Evolutionary conservation across 345 rosid genomes (phyloP).

Genomic region (Rhodamnia rubescens): DNA sequence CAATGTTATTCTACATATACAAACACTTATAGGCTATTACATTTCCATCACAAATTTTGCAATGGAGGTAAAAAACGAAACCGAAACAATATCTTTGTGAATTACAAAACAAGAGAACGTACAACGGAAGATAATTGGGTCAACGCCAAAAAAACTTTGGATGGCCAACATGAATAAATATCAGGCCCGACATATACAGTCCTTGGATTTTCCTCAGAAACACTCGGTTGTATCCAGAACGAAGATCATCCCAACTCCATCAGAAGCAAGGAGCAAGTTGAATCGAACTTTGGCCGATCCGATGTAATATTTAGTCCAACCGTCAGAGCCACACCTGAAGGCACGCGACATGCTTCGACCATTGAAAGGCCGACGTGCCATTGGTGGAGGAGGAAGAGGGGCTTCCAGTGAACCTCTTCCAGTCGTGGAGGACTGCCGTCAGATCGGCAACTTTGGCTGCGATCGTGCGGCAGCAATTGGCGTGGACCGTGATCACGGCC

Average conservation of each 20-base stretch:
- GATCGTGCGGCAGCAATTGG: slow-evolving; percentile 67
- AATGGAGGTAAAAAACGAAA: background rate
- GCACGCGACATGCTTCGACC: background rate
- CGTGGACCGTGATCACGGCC: slow-evolving; percentile 50
- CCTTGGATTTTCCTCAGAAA: background rate
- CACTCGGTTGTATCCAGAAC: background rate
- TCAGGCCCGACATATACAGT: background rate
- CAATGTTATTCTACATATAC: too few species aligned
- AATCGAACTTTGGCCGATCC: background rate
- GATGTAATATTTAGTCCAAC: background rate
- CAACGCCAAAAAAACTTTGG: background rate
- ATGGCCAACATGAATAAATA: background rate
- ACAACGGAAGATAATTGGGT: too few species aligned
- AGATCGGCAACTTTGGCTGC: slow-evolving; percentile 58
- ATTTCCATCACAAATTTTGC: background rate
- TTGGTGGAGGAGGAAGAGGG: background rate
- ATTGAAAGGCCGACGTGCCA: background rate
- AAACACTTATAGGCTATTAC: too few species aligned
- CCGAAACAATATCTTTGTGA: background rate
- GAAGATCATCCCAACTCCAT: background rate
- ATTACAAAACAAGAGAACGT: background rate
- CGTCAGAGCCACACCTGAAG: background rate
- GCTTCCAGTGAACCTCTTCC: slow-evolving; percentile 33
- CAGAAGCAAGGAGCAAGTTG: background rate
- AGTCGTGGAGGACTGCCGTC: slow-evolving; percentile 31